These are phyloP conservation scores for Fragaria ananassa DNA, from an alignment of 306 rosid species.

Conservation along the genomic window DNA sequence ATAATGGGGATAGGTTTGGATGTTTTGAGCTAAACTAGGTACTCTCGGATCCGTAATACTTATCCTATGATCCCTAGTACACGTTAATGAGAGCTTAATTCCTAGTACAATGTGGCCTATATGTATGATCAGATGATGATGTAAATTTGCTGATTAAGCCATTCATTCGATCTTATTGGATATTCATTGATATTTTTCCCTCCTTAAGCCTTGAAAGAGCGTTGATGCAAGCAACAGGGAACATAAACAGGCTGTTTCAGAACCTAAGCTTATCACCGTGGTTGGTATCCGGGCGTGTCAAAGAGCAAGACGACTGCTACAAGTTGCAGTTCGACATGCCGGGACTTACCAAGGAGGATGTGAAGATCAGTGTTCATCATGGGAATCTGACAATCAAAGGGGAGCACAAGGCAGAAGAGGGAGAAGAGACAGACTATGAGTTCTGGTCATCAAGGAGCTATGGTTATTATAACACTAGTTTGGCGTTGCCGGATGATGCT, in stretches of 20 bases:
- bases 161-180: not conserved
- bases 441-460: conserved; percentile 55
- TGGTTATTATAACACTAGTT: conserved; percentile 49
- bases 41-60: too few relatives aligned
- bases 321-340: conserved; percentile 59
- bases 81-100: not conserved
- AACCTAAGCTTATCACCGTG: conserved; percentile 60
- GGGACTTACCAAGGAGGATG: conserved; percentile 61
- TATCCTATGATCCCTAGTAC: too few relatives aligned
- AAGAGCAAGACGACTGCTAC: conserved; percentile 53
- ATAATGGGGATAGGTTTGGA: too few relatives aligned
- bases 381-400: conserved; percentile 62
- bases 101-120: not conserved
- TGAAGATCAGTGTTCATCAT: conserved; percentile 64
- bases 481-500: conserved; percentile 75
- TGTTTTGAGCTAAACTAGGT: too few relatives aligned
- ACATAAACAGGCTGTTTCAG: conserved; percentile 60
- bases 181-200: conserved; percentile 34
- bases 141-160: not conserved
- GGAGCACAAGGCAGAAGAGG: conserved; percentile 60
- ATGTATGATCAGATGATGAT: not conserved
- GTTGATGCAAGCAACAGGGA: conserved; percentile 60
- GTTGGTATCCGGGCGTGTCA: conserved; percentile 54
- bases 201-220: conserved; percentile 67
- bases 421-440: conserved; percentile 35